phyloP scores from a whole-genome alignment of 2,329 filamentous ascomycete genomes.

The Emmonsia crescens region DNA sequence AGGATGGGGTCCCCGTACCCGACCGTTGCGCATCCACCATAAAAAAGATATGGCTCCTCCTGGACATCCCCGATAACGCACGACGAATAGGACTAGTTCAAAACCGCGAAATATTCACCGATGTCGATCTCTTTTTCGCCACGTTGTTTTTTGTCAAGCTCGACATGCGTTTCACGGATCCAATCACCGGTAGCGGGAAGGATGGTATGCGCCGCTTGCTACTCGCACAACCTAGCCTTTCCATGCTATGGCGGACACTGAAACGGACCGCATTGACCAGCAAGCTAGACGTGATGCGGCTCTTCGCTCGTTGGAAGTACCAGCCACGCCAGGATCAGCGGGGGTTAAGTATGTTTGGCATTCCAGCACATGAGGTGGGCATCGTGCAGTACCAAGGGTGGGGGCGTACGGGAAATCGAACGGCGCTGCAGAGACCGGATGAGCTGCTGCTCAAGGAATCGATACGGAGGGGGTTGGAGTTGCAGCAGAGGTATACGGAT shows the following conservation, averaged over 20 bases:
- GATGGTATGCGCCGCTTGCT: conserved; percentile 47
- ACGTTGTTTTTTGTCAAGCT: conserved; percentile 62
- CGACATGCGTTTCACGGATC: conserved; percentile 57
- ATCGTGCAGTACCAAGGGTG: conserved; percentile 30
- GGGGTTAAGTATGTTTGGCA: conserved; percentile 36
- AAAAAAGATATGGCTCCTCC: conserved; percentile 61
- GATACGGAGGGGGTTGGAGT: conserved; percentile 39
- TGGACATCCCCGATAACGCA: conserved; percentile 52
- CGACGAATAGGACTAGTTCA: conserved; percentile 46
- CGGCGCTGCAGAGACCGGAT: conserved; percentile 46
- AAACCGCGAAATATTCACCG: conserved; percentile 44
- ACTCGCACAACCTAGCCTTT: conserved; percentile 48
- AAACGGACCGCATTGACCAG: conserved; percentile 44
- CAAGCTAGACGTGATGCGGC: conserved; percentile 42
- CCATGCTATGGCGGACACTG: conserved; percentile 50
- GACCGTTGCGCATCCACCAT: conserved; percentile 37
- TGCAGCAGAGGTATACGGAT: conserved; percentile 44
- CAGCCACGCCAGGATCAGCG: conserved; percentile 20
- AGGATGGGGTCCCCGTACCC: conserved; percentile 49
- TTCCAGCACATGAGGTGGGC: conserved; percentile 45
- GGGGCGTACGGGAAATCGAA: conserved; percentile 22
- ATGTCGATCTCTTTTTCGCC: conserved; percentile 50
- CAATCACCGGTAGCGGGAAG: conserved; percentile 43
- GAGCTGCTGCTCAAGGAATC: conserved; percentile 50
- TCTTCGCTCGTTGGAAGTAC: conserved; percentile 50